Evolutionary conservation across 2,329 filamentous ascomycete genomes (phyloP).

Genomic region (Xylariaceae sp.): DNA sequence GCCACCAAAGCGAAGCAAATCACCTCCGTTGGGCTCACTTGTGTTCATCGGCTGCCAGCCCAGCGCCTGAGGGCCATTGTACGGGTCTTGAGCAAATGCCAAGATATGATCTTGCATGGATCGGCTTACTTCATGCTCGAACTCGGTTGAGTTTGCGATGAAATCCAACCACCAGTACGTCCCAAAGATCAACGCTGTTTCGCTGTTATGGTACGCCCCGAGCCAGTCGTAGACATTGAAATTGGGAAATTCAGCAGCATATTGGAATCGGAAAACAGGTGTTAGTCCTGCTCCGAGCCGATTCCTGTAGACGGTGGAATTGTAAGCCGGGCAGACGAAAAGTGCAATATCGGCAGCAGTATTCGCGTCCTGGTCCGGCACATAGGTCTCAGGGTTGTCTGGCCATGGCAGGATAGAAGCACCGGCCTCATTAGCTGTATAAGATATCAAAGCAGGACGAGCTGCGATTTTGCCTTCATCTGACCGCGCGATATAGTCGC

Average conservation of each 20-base stretch:
- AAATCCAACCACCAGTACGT: slow-evolving; percentile 31
- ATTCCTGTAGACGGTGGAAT: slow-evolving; percentile 25
- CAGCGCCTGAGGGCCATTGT: slow-evolving; percentile 20
- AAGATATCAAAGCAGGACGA: slow-evolving; percentile 32
- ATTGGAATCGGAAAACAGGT: slow-evolving; percentile 40
- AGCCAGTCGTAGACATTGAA: slow-evolving; percentile 38
- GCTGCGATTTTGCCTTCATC: slow-evolving; percentile 25
- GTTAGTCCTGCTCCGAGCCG: slow-evolving; percentile 18
- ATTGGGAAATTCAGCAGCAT: slow-evolving; percentile 41
- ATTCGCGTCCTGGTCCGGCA: slow-evolving; percentile 23
- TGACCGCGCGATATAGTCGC: slow-evolving; percentile 29
- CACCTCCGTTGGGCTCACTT: no score
- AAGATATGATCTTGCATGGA: slow-evolving; percentile 29
- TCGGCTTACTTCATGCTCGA: slow-evolving; percentile 23
- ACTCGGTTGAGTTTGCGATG: slow-evolving; percentile 23
- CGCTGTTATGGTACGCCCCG: slow-evolving; percentile 41
- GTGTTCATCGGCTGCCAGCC: slow-evolving; percentile 9
- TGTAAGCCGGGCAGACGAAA: background rate
- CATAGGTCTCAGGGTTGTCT: slow-evolving; percentile 28
- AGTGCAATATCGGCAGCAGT: slow-evolving; percentile 15
- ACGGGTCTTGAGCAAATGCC: slow-evolving; percentile 27
- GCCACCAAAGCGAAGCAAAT: no score
- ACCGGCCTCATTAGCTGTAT: slow-evolving; percentile 33
- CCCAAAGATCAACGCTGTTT: slow-evolving; percentile 39
- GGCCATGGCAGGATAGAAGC: slow-evolving; percentile 29